A percentile compares a stretch with the other conserved stretches of the same genome.
phyloP scores from a whole-genome alignment of 768 basidiomycete species.

The Rhizopogon salebrosus region DNA sequence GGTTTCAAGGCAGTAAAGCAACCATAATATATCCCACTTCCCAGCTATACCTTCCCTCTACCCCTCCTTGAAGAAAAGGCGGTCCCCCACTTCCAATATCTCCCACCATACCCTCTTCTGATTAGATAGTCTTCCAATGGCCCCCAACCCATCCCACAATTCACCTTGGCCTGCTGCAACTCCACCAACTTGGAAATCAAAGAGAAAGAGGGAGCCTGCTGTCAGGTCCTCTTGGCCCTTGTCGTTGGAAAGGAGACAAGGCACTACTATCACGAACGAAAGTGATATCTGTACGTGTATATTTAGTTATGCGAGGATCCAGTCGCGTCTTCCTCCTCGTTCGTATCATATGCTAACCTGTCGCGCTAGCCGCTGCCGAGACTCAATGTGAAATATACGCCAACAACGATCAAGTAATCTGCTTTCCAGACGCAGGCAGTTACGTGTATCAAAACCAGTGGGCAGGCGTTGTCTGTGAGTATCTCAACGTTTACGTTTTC shows the following conservation, averaged over 20 bases:
- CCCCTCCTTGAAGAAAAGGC: constrained; percentile 4
- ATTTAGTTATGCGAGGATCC: constrained; percentile 3
- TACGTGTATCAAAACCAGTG: constrained; percentile 68
- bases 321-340: constrained; percentile 2
- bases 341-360: constrained; percentile 7
- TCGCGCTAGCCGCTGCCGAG: constrained; percentile 32
- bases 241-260: constrained; percentile 17
- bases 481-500: constrained; percentile 7
- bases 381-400: constrained; percentile 47
- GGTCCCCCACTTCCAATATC: constrained; percentile 15
- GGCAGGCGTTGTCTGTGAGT: constrained; percentile 78
- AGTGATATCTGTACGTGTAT: constrained; percentile 21
- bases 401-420: constrained; percentile 72
- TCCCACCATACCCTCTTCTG: constrained; percentile 18
- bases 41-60: constrained; percentile 13
- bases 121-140: constrained; percentile 28
- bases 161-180: constrained; percentile 43
- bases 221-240: constrained; percentile 13
- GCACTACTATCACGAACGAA: constrained; percentile 19
- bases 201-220: constrained; percentile 28
- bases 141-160: constrained; percentile 26
- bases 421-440: constrained; percentile 58
- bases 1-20: constrained; percentile 9
- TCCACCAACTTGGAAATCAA: constrained; percentile 25
- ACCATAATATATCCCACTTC: constrained; percentile 23